These are phyloP conservation scores for Micractinium conductrix DNA, from an alignment of 139 green algal species.

Conservation along the genomic window DNA sequence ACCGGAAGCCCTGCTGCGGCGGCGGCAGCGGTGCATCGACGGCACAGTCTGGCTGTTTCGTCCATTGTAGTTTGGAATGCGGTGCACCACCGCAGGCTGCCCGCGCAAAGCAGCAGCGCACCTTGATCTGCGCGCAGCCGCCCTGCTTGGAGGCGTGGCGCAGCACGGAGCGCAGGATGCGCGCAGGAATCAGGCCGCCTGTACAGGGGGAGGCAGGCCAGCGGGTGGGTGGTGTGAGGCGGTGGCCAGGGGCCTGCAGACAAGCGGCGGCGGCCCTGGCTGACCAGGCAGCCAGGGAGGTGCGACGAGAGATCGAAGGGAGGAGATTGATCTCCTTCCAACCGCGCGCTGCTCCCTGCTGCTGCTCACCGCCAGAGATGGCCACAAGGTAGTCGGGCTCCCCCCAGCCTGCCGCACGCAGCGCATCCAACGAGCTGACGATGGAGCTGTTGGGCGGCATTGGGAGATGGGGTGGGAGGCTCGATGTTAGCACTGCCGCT, in stretches of 20 bases:
- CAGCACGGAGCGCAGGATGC: conserved; percentile 26
- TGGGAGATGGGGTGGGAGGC: too few species aligned
- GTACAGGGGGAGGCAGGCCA: neutral
- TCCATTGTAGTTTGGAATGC: too few species aligned
- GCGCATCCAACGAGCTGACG: neutral
- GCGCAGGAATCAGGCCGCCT: conserved; percentile 32
- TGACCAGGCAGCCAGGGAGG: too few species aligned
- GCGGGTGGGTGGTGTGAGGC: too few species aligned
- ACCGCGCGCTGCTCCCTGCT: neutral
- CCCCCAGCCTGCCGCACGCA: neutral
- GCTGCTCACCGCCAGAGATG: conserved; percentile 12
- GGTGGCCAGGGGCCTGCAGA: too few species aligned
- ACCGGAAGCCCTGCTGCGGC: neutral
- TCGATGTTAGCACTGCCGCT: too few species aligned
- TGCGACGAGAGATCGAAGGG: too few species aligned
- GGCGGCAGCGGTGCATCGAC: neutral
- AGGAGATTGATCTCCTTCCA: too few species aligned
- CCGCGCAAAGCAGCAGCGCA: neutral
- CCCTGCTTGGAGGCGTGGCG: neutral
- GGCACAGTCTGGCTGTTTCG: too few species aligned
- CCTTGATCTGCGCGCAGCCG: conserved; percentile 31
- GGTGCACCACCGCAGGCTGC: too few species aligned
- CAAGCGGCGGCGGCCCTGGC: too few species aligned
- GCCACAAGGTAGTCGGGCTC: conserved; percentile 21
- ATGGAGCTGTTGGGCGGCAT: too few species aligned